phyloP scores from a whole-genome alignment of 192 early-diverging fungal genomes.

The Coemansia sp. region DNA sequence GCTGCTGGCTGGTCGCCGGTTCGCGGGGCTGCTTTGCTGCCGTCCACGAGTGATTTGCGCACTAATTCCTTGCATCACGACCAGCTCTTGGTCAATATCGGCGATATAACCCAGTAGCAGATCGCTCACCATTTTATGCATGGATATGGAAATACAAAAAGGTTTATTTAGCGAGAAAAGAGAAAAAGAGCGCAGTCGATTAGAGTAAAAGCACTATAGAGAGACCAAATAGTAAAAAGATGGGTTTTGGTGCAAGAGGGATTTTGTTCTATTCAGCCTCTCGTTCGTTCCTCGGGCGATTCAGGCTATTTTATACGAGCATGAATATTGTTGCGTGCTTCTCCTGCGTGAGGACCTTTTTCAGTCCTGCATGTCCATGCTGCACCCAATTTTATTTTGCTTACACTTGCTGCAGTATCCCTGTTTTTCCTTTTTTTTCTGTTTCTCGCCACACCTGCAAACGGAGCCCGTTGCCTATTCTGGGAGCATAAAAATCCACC shows the following conservation, averaged over 20 bases:
- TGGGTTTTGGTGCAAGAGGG: not conserved
- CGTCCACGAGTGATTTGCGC: slow-evolving; percentile 35
- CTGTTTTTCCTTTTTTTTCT: no score
- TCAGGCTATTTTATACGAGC: slow-evolving; percentile 3
- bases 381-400: no score
- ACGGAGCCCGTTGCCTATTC: no score
- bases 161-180: not conserved
- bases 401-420: no score
- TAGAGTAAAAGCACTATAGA: not conserved
- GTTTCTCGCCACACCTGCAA: no score
- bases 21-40: slow-evolving; percentile 13
- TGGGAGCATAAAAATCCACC: no score
- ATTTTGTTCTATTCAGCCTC: not conserved
- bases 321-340: slow-evolving; percentile 5
- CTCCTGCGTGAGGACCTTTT: not conserved
- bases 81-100: slow-evolving; percentile 39
- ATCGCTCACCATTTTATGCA: slow-evolving; percentile 7
- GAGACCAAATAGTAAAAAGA: not conserved
- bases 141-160: slow-evolving; percentile 2
- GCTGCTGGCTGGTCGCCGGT: slow-evolving; percentile 5
- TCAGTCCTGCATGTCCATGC: not conserved
- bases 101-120: slow-evolving; percentile 26
- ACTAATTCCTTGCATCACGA: slow-evolving; percentile 42
- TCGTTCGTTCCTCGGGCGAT: not conserved
- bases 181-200: not conserved